Evolutionary conservation across 257 asterid species (phyloP).

Genomic region (Ligustrum vulgare): DNA sequence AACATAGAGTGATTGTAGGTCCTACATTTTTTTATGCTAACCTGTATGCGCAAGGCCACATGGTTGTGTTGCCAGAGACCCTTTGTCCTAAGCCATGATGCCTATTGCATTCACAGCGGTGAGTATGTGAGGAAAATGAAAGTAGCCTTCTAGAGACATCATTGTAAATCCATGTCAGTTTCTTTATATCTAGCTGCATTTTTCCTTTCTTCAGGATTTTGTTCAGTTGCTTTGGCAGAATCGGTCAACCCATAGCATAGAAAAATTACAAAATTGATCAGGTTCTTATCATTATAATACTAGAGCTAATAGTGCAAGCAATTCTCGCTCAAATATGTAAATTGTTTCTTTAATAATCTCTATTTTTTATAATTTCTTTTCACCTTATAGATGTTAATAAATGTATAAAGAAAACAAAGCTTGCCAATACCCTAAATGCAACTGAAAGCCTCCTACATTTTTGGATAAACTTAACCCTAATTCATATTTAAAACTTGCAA

Average conservation of each 20-base stretch:
- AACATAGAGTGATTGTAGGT: constrained; percentile 80
- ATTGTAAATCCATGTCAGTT: constrained; percentile 4
- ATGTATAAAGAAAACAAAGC: too few relatives aligned
- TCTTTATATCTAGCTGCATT: constrained; percentile 13
- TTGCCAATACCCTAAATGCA: too few relatives aligned
- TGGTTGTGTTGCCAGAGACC: constrained; percentile 79
- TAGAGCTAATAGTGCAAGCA: too few relatives aligned
- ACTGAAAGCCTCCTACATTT: too few relatives aligned
- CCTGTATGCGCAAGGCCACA: constrained; percentile 70
- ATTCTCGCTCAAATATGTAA: too few relatives aligned
- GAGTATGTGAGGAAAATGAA: constrained; percentile 82
- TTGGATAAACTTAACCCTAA: too few relatives aligned
- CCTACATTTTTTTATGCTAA: constrained; percentile 66
- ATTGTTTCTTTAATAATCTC: too few relatives aligned
- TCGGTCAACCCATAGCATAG: constrained; percentile 71
- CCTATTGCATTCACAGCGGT: constrained; percentile 84
- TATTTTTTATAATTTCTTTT: too few relatives aligned
- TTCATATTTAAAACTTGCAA: too few relatives aligned
- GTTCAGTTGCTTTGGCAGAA: constrained; percentile 92
- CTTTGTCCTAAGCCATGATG: constrained; percentile 98
- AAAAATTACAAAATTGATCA: too few relatives aligned
- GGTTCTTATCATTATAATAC: too few relatives aligned
- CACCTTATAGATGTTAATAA: too few relatives aligned
- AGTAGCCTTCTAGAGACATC: constrained; percentile 4
- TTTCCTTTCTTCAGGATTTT: constrained; percentile 62